A percentile compares a stretch with the other conserved stretches of the same genome.
Evolutionary conservation across 345 rosid genomes (phyloP).

Genomic region (Acer saccharum): DNA sequence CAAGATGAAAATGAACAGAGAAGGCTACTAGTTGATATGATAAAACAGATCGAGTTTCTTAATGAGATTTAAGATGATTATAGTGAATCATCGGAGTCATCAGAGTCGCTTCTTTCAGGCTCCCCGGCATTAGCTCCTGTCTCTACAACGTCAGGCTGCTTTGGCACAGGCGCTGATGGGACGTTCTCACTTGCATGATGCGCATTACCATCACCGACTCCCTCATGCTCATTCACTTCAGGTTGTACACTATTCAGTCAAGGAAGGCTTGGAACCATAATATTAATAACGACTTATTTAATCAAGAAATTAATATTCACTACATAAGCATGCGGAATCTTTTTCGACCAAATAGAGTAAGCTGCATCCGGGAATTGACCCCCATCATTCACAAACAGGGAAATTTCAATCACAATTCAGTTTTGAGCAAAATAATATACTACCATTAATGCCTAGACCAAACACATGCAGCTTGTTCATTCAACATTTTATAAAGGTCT

Average conservation of each 20-base stretch:
- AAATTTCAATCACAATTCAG: background rate
- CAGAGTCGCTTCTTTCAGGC: conserved; percentile 83
- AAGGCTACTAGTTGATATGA: too few species aligned
- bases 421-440: too few species aligned
- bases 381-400: background rate
- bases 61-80: conserved; percentile 26
- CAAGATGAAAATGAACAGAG: too few species aligned
- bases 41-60: background rate
- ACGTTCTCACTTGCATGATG: conserved; percentile 54
- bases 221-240: conserved; percentile 73
- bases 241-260: conserved; percentile 42
- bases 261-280: conserved; percentile 27
- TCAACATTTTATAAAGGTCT: background rate
- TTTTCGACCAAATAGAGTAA: too few species aligned
- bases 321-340: background rate
- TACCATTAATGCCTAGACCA: too few species aligned
- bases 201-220: conserved; percentile 53
- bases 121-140: conserved; percentile 48
- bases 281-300: background rate
- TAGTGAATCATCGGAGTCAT: conserved; percentile 86
- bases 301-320: background rate
- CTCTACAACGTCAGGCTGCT: conserved; percentile 70
- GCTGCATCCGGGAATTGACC: background rate
- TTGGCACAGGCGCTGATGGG: conserved; percentile 47
- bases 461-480: background rate